Percentiles rank a stretch among this genome's conserved stretches.
These are phyloP conservation scores for Naumovozyma dairenensis DNA, from an alignment of 805 yeast genomes.

Conservation along the genomic window DNA sequence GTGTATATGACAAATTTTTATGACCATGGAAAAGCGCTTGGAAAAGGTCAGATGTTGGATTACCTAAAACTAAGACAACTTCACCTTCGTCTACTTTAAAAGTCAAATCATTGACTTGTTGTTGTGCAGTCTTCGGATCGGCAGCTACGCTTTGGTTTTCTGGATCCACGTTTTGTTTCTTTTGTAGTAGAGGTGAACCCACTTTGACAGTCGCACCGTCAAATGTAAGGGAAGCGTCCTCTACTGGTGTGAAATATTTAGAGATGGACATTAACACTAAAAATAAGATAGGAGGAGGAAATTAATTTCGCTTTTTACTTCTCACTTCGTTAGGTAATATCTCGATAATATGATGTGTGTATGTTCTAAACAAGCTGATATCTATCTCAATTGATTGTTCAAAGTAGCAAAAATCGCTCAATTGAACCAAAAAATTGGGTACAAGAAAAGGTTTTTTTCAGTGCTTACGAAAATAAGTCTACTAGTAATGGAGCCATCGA, in stretches of 20 bases:
- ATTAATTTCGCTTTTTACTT: no score
- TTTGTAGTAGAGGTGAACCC: conserved; percentile 2
- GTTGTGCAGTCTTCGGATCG: background rate
- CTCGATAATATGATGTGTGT: no score
- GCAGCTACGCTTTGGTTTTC: conserved; percentile 2
- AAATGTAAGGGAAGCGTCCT: conserved; percentile 20
- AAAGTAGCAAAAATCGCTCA: no score
- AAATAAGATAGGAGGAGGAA: no score
- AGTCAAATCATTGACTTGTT: conserved; percentile 12
- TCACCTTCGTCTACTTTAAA: conserved; percentile 21
- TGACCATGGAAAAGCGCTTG: conserved; percentile 17
- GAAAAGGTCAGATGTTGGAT: conserved; percentile 19
- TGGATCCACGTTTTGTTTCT: conserved; percentile 1
- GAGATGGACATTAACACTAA: conserved; percentile 17
- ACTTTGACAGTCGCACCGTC: conserved; percentile 14
- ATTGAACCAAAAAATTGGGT: no score
- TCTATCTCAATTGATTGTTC: no score
- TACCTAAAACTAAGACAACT: conserved; percentile 21
- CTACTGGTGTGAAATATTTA: conserved; percentile 18
- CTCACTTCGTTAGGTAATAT: no score
- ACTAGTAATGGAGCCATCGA: no score
- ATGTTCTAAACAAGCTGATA: no score
- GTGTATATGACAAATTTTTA: conserved; percentile 12
- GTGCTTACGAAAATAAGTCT: no score
- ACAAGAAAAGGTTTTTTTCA: no score